Conservation (phyloP, 192 early-diverging fungal genomes). For the Spizellomyces sp. region DNA sequence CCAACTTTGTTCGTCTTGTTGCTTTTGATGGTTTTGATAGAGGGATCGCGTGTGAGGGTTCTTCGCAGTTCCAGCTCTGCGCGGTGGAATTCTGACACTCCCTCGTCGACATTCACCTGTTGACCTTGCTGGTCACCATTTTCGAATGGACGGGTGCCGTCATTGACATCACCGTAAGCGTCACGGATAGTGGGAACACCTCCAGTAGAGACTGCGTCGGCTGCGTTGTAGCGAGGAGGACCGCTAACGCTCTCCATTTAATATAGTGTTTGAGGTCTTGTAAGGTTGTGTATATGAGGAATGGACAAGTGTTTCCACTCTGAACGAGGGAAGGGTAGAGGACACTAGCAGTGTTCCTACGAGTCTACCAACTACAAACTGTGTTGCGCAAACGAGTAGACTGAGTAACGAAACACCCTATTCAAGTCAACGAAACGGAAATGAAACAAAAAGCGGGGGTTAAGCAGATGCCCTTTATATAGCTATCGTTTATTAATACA, state of each 20-base stretch:
- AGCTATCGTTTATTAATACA: too few relatives aligned
- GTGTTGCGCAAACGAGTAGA: too few relatives aligned
- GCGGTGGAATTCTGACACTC: slow-evolving; percentile 9
- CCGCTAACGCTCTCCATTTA: background rate
- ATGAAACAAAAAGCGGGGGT: too few relatives aligned
- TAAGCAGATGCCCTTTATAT: too few relatives aligned
- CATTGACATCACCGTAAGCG: background rate
- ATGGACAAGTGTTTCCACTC: too few relatives aligned
- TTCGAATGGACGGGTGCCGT: background rate
- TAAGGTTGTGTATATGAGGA: too few relatives aligned
- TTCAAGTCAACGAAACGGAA: too few relatives aligned
- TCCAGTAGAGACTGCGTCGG: background rate
- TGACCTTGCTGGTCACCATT: background rate
- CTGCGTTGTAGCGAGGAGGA: background rate
- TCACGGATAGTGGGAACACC: background rate
- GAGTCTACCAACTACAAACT: too few relatives aligned
- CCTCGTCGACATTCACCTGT: slow-evolving; percentile 1
- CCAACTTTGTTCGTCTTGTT: background rate
- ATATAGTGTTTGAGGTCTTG: too few relatives aligned
- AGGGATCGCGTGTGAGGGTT: background rate
- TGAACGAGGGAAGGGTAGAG: too few relatives aligned
- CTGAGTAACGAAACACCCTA: too few relatives aligned
- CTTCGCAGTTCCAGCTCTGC: slow-evolving; percentile 2
- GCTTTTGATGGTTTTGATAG: background rate
- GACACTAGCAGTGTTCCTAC: too few relatives aligned